These are phyloP conservation scores for Nakazawaea wickerhamii DNA, from an alignment of 805 yeast species.

Conservation along the genomic window DNA sequence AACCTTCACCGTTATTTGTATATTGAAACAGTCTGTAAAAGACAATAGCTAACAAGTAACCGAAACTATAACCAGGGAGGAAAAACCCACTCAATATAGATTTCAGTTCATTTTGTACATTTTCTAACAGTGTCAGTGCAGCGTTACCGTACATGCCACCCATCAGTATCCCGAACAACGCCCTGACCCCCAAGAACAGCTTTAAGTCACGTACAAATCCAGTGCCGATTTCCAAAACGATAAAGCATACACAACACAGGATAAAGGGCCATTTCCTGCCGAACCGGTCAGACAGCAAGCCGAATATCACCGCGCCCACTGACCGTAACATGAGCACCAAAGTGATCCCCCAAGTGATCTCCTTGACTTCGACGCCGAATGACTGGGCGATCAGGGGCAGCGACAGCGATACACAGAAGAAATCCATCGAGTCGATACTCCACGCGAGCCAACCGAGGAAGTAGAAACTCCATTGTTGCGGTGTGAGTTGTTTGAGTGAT, in stretches of 20 bases:
- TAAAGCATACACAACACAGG: constrained; percentile 32
- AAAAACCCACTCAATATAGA: constrained; percentile 53
- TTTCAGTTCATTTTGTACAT: constrained; percentile 36
- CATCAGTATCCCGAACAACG: constrained; percentile 49
- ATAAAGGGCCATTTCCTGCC: constrained; percentile 49
- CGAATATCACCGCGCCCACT: constrained; percentile 49
- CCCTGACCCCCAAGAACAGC: constrained; percentile 49
- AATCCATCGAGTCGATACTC: constrained; percentile 54
- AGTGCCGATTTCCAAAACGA: constrained; percentile 45
- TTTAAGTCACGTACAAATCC: constrained; percentile 44
- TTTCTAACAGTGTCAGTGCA: constrained; percentile 38
- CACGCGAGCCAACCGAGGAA: constrained; percentile 42
- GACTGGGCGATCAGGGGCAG: constrained; percentile 35
- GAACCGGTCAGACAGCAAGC: constrained; percentile 41
- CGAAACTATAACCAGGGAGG: constrained; percentile 66
- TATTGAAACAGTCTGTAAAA: constrained; percentile 49
- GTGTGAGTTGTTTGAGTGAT: constrained; percentile 35
- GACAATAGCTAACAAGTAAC: constrained; percentile 49
- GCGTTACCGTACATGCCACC: constrained; percentile 42
- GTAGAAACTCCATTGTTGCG: constrained; percentile 43
- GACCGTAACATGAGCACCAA: constrained; percentile 54
- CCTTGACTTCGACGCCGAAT: constrained; percentile 31
- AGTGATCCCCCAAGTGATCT: constrained; percentile 41
- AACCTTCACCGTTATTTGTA: constrained; percentile 40
- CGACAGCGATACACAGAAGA: constrained; percentile 42